Evolutionary conservation across 306 rosid genomes (phyloP), one percentile per base, ranked within the genome.

Genomic region (Quercus aquifolioides): DNA sequence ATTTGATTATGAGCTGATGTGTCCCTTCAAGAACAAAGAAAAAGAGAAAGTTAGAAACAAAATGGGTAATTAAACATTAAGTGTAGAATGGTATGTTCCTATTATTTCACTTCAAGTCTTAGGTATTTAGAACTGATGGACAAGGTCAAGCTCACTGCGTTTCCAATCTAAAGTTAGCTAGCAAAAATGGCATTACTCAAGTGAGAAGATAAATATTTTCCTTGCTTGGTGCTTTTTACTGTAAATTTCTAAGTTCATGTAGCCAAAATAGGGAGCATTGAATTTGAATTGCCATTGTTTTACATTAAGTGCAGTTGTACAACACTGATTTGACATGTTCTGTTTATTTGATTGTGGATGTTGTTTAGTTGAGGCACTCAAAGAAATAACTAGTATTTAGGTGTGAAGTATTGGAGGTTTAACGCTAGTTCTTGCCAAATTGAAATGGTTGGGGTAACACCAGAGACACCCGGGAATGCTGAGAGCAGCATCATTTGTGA

Each of bases 361-460:
- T 20, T 23, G 76, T 78, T 60, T 78, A 92, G 97, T 91, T 80
- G 89, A 91, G 83, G 91, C 91, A 72, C 99, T 94, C 62, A 74
- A 79, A 81, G 85, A 88, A 86, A 92, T 94, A 55, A 67, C 87
- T 56, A 75, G 75, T n/a, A 86, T 83, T 10, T 94, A 92, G 99
- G 97, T 75, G 82, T 90, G 70, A 86, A 64, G 38, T 79, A 79
- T 82, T 94, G 99, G 99, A 85, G 84, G 74, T 88, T 92, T 81
- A 88, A 94, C 59, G 82, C 80, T 41, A 84, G 80, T 58, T 74
- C 90, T 73, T 92, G 97, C 78, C 17, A 76, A 71, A 79, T 90
- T 79, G 78, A 88, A 84, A 76, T 67, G 85, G 84, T 88, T 74
- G 93, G 97, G 60, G 64, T 89, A 74, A 85, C 92, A 12, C 74